Evolutionary conservation across 2,329 filamentous ascomycete genomes (phyloP).

Genomic region (Acephala macrosclerotiorum): DNA sequence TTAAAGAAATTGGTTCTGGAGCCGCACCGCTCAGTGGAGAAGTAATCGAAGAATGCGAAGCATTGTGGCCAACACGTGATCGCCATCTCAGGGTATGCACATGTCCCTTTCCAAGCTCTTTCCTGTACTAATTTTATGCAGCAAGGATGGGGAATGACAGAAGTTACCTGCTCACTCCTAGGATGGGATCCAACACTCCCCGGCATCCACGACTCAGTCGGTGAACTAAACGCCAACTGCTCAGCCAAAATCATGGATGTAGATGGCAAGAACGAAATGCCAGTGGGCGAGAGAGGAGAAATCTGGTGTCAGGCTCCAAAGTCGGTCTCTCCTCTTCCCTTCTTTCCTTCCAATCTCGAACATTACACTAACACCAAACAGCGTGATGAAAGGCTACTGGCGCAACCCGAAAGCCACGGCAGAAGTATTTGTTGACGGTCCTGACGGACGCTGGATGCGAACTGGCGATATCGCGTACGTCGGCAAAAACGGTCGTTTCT

Average conservation of each 20-base stretch:
- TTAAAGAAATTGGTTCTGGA: constrained; percentile 84
- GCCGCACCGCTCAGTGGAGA: constrained; percentile 84
- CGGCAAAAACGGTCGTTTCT: constrained; percentile 80
- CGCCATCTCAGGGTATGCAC: constrained; percentile 60
- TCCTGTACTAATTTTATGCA: constrained; percentile 43
- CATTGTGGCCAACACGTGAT: constrained; percentile 74
- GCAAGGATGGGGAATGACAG: constrained; percentile 92
- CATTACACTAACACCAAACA: constrained; percentile 16
- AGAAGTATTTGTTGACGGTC: constrained; percentile 65
- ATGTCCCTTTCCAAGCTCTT: neutral
- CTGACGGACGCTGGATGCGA: constrained; percentile 75
- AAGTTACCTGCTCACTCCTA: constrained; percentile 75
- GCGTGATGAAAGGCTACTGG: constrained; percentile 63
- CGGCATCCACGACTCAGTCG: constrained; percentile 59
- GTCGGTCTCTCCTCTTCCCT: constrained; percentile 15
- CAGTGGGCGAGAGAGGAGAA: constrained; percentile 68
- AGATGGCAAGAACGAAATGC: constrained; percentile 33
- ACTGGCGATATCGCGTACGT: constrained; percentile 64
- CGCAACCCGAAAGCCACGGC: constrained; percentile 70
- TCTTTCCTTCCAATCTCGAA: neutral
- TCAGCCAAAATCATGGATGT: constrained; percentile 68
- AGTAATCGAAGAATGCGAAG: constrained; percentile 74
- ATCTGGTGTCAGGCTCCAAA: constrained; percentile 71
- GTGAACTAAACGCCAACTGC: constrained; percentile 73
- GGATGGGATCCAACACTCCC: constrained; percentile 65